phyloP scores from a whole-genome alignment of 805 yeast genomes.

The Kuraishia piskuri region DNA sequence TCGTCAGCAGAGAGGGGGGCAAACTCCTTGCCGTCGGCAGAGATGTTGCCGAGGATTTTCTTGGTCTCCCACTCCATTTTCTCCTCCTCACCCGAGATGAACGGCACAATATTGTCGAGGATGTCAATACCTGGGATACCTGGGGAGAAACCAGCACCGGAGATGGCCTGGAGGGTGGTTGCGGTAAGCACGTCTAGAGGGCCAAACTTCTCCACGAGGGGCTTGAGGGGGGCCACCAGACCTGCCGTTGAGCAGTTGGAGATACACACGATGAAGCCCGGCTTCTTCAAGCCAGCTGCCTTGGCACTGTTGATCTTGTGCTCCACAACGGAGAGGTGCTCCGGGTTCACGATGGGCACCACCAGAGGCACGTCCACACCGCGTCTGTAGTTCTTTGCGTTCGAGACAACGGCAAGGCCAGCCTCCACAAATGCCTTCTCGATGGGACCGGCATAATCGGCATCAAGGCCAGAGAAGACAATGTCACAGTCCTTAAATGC shows the following conservation, averaged over 20 bases:
- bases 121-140: constrained; percentile 95
- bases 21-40: constrained; percentile 44
- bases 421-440: constrained; percentile 77
- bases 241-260: constrained; percentile 97
- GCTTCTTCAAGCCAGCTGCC: constrained; percentile 43
- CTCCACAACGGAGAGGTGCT: constrained; percentile 71
- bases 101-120: constrained; percentile 91
- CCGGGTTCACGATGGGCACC: constrained; percentile 92
- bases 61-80: constrained; percentile 98
- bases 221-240: constrained; percentile 90
- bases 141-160: constrained; percentile 98
- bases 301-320: constrained; percentile 46
- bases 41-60: constrained; percentile 74
- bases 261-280: constrained; percentile 88
- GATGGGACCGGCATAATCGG: constrained; percentile 87
- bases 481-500: constrained; percentile 84
- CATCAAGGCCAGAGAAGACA: constrained; percentile 90
- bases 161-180: constrained; percentile 93
- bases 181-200: constrained; percentile 82
- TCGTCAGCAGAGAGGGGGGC: constrained; percentile 56
- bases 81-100: constrained; percentile 94
- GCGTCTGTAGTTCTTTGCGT: constrained; percentile 94
- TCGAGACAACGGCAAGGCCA: constrained; percentile 82
- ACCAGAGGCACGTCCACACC: constrained; percentile 80
- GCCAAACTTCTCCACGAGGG: constrained; percentile 84